Percentiles rank a stretch among this genome's conserved stretches.
These are phyloP conservation scores for Naematelia encephala DNA, from an alignment of 768 basidiomycete genomes.

Conservation along the genomic window DNA sequence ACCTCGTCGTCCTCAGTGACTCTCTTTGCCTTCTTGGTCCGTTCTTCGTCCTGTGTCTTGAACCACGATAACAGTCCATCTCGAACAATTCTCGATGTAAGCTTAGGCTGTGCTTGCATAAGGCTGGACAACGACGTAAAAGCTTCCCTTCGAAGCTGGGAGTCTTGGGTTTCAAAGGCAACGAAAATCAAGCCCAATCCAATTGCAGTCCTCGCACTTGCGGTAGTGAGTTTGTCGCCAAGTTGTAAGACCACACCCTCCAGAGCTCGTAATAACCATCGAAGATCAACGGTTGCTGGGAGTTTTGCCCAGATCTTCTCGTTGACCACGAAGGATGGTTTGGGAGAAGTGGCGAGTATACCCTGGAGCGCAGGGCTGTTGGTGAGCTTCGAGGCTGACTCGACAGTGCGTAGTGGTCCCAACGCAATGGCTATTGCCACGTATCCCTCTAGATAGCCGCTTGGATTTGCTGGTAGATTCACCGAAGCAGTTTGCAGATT, in stretches of 20 bases:
- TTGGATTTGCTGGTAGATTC: conserved; percentile 61
- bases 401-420: conserved; percentile 59
- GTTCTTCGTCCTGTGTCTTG: conserved; percentile 22
- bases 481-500: conserved; percentile 64
- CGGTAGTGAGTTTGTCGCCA: conserved; percentile 19
- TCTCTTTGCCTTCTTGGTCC: background rate
- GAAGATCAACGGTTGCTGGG: conserved; percentile 60
- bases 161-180: conserved; percentile 60
- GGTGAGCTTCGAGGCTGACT: conserved; percentile 43
- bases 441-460: conserved; percentile 80
- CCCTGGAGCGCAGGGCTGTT: conserved; percentile 40
- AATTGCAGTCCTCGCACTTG: conserved; percentile 51
- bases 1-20: conserved; percentile 54
- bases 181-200: conserved; percentile 70
- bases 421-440: conserved; percentile 68
- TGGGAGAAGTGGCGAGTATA: conserved; percentile 55
- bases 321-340: conserved; percentile 81
- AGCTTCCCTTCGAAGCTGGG: conserved; percentile 58
- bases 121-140: conserved; percentile 54
- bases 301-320: conserved; percentile 81
- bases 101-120: conserved; percentile 54
- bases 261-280: conserved; percentile 70
- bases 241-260: conserved; percentile 52
- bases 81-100: conserved; percentile 58
- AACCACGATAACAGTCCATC: conserved; percentile 58